Conservation (phyloP, 2,329 filamentous ascomycete genomes). For the Didymella sp. region DNA sequence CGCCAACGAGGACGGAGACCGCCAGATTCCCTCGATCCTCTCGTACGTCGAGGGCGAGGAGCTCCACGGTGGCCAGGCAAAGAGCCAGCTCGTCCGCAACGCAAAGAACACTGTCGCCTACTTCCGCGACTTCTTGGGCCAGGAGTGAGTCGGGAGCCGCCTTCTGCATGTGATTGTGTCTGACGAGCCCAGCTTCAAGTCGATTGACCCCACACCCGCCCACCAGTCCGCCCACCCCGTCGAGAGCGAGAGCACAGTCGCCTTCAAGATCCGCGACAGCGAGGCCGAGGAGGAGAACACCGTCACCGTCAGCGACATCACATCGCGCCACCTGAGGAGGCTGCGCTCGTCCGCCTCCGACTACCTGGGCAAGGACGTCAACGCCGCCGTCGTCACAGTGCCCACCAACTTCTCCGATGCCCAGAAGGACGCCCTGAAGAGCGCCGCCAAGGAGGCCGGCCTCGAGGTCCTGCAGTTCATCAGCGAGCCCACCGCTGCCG, state of each 20-base stretch:
- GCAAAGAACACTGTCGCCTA: slow-evolving; percentile 90
- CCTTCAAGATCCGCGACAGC: slow-evolving; percentile 85
- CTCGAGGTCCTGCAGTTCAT: slow-evolving; percentile 93
- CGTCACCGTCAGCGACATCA: slow-evolving; percentile 78
- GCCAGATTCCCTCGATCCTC: slow-evolving; percentile 92
- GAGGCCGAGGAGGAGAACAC: slow-evolving; percentile 62
- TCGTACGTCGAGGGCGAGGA: slow-evolving; percentile 97
- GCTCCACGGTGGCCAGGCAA: slow-evolving; percentile 95
- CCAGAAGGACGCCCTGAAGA: slow-evolving; percentile 80
- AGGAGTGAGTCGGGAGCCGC: slow-evolving; percentile 69
- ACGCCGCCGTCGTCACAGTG: slow-evolving; percentile 91
- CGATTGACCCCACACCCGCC: slow-evolving; percentile 94
- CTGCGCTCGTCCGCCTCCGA: slow-evolving; percentile 85
- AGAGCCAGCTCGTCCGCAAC: slow-evolving; percentile 91
- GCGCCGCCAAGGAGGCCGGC: slow-evolving; percentile 79
- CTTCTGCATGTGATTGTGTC: slow-evolving; percentile 1
- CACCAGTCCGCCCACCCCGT: slow-evolving; percentile 91
- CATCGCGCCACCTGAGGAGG: slow-evolving; percentile 83
- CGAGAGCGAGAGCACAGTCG: slow-evolving; percentile 73
- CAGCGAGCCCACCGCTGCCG: slow-evolving; percentile 84
- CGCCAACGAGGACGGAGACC: slow-evolving; percentile 99
- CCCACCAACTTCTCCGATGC: slow-evolving; percentile 91
- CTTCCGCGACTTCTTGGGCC: slow-evolving; percentile 94
- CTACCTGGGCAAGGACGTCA: slow-evolving; percentile 91
- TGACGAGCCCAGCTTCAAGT: slow-evolving; percentile 72